These are phyloP conservation scores for Petunia hybrid DNA, from an alignment of 305 asterid species.

Conservation along the genomic window DNA sequence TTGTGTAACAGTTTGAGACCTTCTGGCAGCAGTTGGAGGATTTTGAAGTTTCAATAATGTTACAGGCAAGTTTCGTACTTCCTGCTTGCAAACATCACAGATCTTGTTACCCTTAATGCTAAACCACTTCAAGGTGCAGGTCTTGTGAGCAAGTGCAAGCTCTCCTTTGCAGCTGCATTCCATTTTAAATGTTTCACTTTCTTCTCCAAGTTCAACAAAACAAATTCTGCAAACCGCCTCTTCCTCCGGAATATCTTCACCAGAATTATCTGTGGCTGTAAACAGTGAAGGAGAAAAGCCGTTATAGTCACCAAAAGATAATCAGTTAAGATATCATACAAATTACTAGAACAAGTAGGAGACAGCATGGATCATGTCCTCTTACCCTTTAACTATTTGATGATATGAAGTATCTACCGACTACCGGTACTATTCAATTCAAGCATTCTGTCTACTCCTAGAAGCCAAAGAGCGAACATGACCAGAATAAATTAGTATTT, in stretches of 20 bases:
- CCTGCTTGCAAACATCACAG: slow-evolving; percentile 92
- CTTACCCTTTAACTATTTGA: not conserved
- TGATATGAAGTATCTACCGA: slow-evolving; percentile 6
- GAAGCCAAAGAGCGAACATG: slow-evolving; percentile 10
- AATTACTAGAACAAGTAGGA: slow-evolving; percentile 25
- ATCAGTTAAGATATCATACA: slow-evolving; percentile 16
- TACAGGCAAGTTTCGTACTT: slow-evolving; percentile 88
- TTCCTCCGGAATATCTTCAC: slow-evolving; percentile 98
- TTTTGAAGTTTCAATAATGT: slow-evolving; percentile 79
- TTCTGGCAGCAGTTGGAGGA: slow-evolving; percentile 63
- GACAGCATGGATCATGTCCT: not conserved
- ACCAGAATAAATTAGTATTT: not conserved
- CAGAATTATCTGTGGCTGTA: slow-evolving; percentile 58
- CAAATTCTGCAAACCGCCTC: slow-evolving; percentile 98
- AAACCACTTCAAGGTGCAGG: slow-evolving; percentile 93
- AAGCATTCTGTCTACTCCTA: not conserved
- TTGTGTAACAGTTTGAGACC: slow-evolving; percentile 56
- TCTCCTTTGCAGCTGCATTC: slow-evolving; percentile 99
- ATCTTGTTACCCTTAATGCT: slow-evolving; percentile 92
- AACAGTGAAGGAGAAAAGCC: slow-evolving; percentile 27
- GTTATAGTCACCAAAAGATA: slow-evolving; percentile 20
- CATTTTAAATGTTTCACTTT: slow-evolving; percentile 90
- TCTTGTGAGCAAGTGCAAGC: slow-evolving; percentile 96
- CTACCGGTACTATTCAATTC: not conserved
- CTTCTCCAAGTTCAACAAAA: slow-evolving; percentile 92